These are phyloP conservation scores for Grosmannia serpens DNA, from an alignment of 2,329 filamentous ascomycete genomes.

Conservation along the genomic window DNA sequence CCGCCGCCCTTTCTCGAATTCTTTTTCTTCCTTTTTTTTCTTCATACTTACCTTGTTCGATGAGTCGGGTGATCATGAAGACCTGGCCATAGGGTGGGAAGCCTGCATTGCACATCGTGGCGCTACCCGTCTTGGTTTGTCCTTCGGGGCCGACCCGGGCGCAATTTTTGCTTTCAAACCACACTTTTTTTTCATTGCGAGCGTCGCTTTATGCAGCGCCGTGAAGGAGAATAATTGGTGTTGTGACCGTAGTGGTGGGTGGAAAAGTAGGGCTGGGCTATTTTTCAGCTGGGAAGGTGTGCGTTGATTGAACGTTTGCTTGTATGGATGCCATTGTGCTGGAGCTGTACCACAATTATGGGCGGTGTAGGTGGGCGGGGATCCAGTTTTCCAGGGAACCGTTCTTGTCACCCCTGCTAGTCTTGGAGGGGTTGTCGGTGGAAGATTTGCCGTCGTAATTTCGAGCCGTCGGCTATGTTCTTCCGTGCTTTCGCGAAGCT, in stretches of 20 bases:
- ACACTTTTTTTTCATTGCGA: slow-evolving; percentile 12
- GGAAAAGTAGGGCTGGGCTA: no score
- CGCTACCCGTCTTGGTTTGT: slow-evolving; percentile 16
- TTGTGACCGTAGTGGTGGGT: no score
- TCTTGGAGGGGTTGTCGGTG: no score
- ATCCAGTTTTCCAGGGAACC: no score
- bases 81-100: slow-evolving; percentile 17
- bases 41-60: slow-evolving; percentile 18
- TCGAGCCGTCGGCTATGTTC: no score
- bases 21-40: slow-evolving; percentile 7
- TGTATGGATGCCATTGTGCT: no score
- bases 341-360: no score
- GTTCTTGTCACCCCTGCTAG: no score
- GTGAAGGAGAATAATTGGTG: slow-evolving; percentile 8
- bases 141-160: slow-evolving; percentile 16
- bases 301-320: slow-evolving; percentile 5
- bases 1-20: slow-evolving; percentile 6
- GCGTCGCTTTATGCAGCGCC: slow-evolving; percentile 8
- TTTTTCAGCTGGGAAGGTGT: no score
- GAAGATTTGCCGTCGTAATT: no score
- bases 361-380: no score
- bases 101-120: slow-evolving; percentile 16
- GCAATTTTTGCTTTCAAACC: slow-evolving; percentile 14
- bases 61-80: slow-evolving; percentile 16
- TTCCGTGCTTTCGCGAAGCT: no score